Evolutionary conservation across 1,284 basidiomycete species (phyloP), one percentile per base, ranked within the genome.

Genomic region (Leccinum proximum): DNA sequence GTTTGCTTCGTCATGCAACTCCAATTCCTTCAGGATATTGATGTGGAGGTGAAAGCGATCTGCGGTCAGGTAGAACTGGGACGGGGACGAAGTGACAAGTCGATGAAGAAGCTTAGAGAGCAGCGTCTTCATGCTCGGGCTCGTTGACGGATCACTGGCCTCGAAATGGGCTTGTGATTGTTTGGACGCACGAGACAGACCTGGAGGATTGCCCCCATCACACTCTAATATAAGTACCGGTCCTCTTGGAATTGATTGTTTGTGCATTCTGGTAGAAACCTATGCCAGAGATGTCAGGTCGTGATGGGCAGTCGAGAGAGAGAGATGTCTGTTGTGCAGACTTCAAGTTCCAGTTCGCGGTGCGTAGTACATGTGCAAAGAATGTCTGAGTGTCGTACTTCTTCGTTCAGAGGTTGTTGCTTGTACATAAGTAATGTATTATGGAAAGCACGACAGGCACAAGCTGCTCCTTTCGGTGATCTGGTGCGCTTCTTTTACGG

Each of bases 141-240:
- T 81, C 7, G 90, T 90, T 57, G 81, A 74, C 22, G 81, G 72
- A 72, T 92, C 85, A 70, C 86, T 84, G 22, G 89, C 87, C 89
- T 92, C 58, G 26, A 64, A 64, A 58, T 61, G 56, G 53, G 18
- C 18, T 62, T 58, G 59, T 35, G 63, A 65, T 37, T 42, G 22
- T 48, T 22, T 42, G 63, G 42, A 57, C 1, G 14, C 50, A 65
- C 13, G 42, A 58, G 45, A 64, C 62, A 71, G 42, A 88, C 90
- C 82, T 92, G 92, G n/a, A 95, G 84, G 48, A 93, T 81, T 10
- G 91, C 86, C 67, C 89, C 85, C 70, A 92, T 88, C 35, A 92
- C 84, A 67, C 84, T 89, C 93, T 92, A 96, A 75, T 91, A 95
- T 54, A 93, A 77, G 75, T 92, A 94, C 58, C 88, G 82, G 63